Conservation (phyloP, 306 rosid species). For the Acacia melanoxylon region DNA sequence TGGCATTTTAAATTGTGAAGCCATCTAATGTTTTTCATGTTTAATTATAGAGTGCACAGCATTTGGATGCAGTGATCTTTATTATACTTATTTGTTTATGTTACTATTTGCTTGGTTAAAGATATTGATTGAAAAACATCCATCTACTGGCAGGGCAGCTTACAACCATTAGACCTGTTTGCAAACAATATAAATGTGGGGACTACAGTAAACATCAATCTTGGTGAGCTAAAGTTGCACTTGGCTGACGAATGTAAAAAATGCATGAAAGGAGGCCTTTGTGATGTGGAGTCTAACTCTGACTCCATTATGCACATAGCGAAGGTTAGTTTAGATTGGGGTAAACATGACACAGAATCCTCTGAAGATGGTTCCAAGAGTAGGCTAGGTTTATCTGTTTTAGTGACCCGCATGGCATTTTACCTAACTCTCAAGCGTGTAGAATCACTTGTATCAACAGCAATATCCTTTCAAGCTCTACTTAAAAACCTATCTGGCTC, state of each 20-base stretch:
- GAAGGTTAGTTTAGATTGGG: slow-evolving; percentile 86
- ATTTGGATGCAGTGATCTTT: slow-evolving; percentile 19
- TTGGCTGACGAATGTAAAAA: slow-evolving; percentile 81
- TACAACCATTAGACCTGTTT: slow-evolving; percentile 67
- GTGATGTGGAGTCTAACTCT: slow-evolving; percentile 62
- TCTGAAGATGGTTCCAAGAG: slow-evolving; percentile 52
- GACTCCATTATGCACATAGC: slow-evolving; percentile 69
- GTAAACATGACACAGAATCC: slow-evolving; percentile 73
- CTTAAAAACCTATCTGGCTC: slow-evolving; percentile 63
- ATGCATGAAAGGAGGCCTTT: slow-evolving; percentile 58
- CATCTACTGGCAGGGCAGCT: slow-evolving; percentile 67
- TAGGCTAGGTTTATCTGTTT: slow-evolving; percentile 67
- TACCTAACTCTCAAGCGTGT: slow-evolving; percentile 67
- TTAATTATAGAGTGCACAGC: not conserved
- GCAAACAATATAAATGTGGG: slow-evolving; percentile 79
- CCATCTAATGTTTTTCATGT: slow-evolving; percentile 11
- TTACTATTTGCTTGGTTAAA: slow-evolving; percentile 23
- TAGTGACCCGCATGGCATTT: slow-evolving; percentile 69
- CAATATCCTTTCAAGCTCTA: slow-evolving; percentile 70
- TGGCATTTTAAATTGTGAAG: slow-evolving; percentile 8
- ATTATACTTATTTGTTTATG: not conserved
- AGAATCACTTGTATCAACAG: slow-evolving; percentile 76
- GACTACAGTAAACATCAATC: slow-evolving; percentile 68
- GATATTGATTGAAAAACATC: slow-evolving; percentile 16
- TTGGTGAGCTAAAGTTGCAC: slow-evolving; percentile 78